Conservation (phyloP, 2,329 filamentous ascomycete genomes). For the Hypoxylon sp. region DNA sequence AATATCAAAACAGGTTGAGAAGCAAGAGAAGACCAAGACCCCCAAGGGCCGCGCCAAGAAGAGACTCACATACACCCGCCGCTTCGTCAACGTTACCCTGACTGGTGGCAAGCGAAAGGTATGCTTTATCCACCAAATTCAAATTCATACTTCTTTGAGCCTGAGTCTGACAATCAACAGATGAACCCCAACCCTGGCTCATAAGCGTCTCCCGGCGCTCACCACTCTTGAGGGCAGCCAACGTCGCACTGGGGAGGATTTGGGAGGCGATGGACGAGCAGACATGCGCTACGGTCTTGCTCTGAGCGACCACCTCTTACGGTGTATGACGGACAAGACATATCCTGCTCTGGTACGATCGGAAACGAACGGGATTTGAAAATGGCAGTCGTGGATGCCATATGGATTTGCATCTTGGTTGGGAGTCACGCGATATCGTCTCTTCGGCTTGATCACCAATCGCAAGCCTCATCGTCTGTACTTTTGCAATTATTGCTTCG, state of each 20-base stretch:
- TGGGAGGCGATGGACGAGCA: slow-evolving; percentile 42
- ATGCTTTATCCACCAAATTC: slow-evolving; percentile 42
- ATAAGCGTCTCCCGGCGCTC: slow-evolving; percentile 41
- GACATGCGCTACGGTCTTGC: slow-evolving; percentile 14
- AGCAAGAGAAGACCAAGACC: slow-evolving; percentile 87
- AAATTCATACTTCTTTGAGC: background rate
- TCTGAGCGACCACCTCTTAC: slow-evolving; percentile 42
- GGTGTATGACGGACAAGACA: slow-evolving; percentile 36
- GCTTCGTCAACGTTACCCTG: slow-evolving; percentile 97
- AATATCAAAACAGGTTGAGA: slow-evolving; percentile 39
- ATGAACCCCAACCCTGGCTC: slow-evolving; percentile 54
- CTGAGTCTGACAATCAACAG: slow-evolving; percentile 40
- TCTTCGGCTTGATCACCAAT: slow-evolving; percentile 39
- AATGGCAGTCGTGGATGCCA: slow-evolving; percentile 36
- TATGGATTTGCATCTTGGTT: slow-evolving; percentile 41
- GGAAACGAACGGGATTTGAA: slow-evolving; percentile 37
- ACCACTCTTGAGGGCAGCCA: slow-evolving; percentile 41
- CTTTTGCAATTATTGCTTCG: slow-evolving; percentile 36
- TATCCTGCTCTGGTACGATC: slow-evolving; percentile 37
- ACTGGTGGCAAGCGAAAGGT: slow-evolving; percentile 99
- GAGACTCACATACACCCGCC: slow-evolving; percentile 94
- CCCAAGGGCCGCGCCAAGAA: slow-evolving; percentile 98
- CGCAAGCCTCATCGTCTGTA: slow-evolving; percentile 39
- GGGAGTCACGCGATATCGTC: slow-evolving; percentile 45
- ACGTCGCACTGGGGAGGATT: slow-evolving; percentile 36